Evolutionary conservation across 306 rosid genomes (phyloP).

Genomic region (Ceratonia siliqua): DNA sequence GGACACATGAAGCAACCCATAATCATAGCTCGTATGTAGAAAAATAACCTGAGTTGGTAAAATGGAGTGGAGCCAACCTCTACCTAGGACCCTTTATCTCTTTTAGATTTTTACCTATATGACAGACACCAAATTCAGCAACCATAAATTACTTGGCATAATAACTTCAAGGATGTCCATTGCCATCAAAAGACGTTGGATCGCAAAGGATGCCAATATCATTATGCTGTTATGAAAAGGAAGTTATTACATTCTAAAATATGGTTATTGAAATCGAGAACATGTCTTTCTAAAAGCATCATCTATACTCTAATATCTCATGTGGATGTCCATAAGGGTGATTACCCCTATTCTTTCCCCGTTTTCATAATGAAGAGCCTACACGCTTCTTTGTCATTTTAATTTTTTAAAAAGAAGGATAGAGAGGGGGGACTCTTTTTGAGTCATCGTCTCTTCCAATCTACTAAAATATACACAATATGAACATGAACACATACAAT

Average conservation of each 20-base stretch:
- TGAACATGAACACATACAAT: not conserved
- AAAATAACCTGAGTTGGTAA: not conserved
- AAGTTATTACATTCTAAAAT: slow-evolving; percentile 3
- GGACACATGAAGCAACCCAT: slow-evolving; percentile 31
- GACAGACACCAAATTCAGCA: not conserved
- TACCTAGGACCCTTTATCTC: not conserved
- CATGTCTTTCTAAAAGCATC: not conserved
- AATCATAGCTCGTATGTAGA: slow-evolving; percentile 6
- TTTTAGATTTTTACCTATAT: not conserved
- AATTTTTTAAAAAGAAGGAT: not conserved
- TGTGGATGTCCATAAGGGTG: not conserved
- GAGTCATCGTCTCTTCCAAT: slow-evolving; percentile 21
- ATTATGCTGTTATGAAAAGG: not conserved
- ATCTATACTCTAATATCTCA: not conserved
- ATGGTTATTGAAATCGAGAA: slow-evolving; percentile 16
- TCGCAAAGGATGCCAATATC: not conserved
- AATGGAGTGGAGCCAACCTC: not conserved
- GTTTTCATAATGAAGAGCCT: not conserved
- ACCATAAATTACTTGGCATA: not conserved
- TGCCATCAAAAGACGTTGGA: not conserved
- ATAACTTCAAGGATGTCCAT: not conserved
- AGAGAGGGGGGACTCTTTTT: not conserved
- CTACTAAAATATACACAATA: not conserved
- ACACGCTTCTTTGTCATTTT: not conserved
- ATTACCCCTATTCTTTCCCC: not conserved